Evolutionary conservation across 306 rosid species (phyloP), one percentile per base, ranked within the genome.

Genomic region (Neltuma alba): DNA sequence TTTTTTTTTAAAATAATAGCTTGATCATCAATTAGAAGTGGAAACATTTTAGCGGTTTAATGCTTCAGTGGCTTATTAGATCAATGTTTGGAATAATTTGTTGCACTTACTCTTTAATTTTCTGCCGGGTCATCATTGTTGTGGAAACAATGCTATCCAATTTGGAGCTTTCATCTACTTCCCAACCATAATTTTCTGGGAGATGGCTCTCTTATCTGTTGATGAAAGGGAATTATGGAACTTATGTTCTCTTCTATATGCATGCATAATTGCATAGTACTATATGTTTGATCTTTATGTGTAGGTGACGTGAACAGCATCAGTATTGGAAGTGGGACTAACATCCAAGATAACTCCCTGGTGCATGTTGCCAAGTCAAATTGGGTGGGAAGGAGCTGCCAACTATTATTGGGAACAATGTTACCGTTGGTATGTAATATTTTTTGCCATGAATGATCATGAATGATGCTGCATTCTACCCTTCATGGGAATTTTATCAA

Each of bases 311-410:
- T 85, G 70, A 95, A 95, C 86, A 87, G 88, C 83, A 88, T 92
- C 76, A 91, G 92, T 80, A 84, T 95, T 82, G 98, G 99, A 48
- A 83, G 90, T 81, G 96, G 96, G 54, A 95, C 99, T 83, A 95
- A 95, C 79, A 89, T 95, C 76, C 99, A 92, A 85, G 99, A 92
- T 77, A 95, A 95, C 87, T 89, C 99, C 81, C 87, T 95, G 73
- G 99, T 95, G 80, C 99, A 92, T 76, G 98, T 95, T 14, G 99
- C 97, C 2, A 95, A 95, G 82, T 86, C 98, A 57, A 92, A 91
- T 81, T 92, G 81, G 80, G 88, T 79, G 99, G 97, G 80, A 92
- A 95, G 92, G 98, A 90, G 41, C 86, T 95, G 83, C 97, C 98
- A 28, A 95, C 98, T 27, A 72, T 89, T 57, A 91, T 95, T 21